Evolutionary conservation across 2,329 filamentous ascomycete species (phyloP).

Genomic region (Pseudopyricularia javanii): DNA sequence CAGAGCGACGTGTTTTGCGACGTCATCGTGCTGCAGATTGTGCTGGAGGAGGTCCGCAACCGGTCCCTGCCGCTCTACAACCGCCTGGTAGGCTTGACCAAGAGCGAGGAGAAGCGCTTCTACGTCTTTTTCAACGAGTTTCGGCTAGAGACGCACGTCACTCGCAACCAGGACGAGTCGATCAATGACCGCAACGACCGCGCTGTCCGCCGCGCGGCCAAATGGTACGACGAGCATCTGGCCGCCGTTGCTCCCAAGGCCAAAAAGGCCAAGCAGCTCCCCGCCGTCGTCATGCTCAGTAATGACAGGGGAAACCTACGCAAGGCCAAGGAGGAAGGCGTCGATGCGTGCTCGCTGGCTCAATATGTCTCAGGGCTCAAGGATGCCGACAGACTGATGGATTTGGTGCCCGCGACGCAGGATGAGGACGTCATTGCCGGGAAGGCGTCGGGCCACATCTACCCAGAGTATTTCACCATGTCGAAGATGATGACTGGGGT

Average conservation of each 20-base stretch:
- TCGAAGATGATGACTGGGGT: constrained; percentile 93
- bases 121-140: constrained; percentile 99
- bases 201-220: constrained; percentile 72
- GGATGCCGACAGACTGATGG: constrained; percentile 72
- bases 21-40: constrained; percentile 91
- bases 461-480: constrained; percentile 78
- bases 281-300: constrained; percentile 82
- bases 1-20: constrained; percentile 86
- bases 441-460: constrained; percentile 58
- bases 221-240: constrained; percentile 85
- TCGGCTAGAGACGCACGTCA: constrained; percentile 77
- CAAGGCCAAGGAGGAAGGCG: constrained; percentile 64
- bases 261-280: constrained; percentile 25
- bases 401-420: constrained; percentile 80
- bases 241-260: not conserved
- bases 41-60: constrained; percentile 91
- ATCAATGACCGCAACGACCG: constrained; percentile 97
- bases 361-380: constrained; percentile 79
- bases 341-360: constrained; percentile 55
- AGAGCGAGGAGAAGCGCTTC: constrained; percentile 92
- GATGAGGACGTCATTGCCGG: constrained; percentile 53
- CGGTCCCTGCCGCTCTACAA: constrained; percentile 91
- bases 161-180: constrained; percentile 51
- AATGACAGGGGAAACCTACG: constrained; percentile 81
- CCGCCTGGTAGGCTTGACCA: constrained; percentile 77